Conservation (phyloP, 768 basidiomycete species). For the Polyporus arcularius region DNA sequence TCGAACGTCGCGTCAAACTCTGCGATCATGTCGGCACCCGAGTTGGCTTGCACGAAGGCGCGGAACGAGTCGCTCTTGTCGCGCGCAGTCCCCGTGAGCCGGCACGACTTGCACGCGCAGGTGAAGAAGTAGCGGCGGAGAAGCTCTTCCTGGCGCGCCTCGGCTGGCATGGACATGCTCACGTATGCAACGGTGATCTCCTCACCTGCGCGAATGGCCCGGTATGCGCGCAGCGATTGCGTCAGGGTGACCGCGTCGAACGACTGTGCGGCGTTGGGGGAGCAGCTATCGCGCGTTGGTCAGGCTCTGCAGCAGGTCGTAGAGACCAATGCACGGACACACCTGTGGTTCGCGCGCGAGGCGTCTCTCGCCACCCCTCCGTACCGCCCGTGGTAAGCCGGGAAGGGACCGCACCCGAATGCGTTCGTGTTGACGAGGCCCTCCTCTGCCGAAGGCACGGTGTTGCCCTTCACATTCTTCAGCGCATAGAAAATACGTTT, state of each 20-base stretch:
- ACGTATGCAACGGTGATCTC: slow-evolving; percentile 1
- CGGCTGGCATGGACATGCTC: too few species aligned
- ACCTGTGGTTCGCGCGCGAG: not conserved
- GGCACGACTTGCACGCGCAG: not conserved
- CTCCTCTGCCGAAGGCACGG: too few species aligned
- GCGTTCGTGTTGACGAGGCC: too few species aligned
- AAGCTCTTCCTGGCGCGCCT: not conserved
- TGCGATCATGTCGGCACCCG: not conserved
- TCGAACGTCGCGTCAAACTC: not conserved
- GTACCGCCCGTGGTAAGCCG: not conserved
- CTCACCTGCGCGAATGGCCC: slow-evolving; percentile 3
- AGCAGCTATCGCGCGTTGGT: not conserved
- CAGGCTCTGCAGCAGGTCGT: not conserved
- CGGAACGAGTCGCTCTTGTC: too few species aligned
- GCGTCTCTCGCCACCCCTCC: not conserved
- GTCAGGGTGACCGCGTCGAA: slow-evolving; percentile 1
- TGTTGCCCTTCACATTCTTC: too few species aligned
- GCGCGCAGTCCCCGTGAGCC: not conserved
- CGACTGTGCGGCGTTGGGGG: not conserved
- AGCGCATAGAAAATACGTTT: too few species aligned
- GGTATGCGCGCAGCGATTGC: not conserved
- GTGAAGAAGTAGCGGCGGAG: not conserved
- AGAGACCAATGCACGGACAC: not conserved
- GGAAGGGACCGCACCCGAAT: not conserved
- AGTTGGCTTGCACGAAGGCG: not conserved